Evolutionary conservation across 148 eudicot genomes (phyloP), one percentile per base, ranked within the genome.

Genomic region (Linanthus parryae): DNA sequence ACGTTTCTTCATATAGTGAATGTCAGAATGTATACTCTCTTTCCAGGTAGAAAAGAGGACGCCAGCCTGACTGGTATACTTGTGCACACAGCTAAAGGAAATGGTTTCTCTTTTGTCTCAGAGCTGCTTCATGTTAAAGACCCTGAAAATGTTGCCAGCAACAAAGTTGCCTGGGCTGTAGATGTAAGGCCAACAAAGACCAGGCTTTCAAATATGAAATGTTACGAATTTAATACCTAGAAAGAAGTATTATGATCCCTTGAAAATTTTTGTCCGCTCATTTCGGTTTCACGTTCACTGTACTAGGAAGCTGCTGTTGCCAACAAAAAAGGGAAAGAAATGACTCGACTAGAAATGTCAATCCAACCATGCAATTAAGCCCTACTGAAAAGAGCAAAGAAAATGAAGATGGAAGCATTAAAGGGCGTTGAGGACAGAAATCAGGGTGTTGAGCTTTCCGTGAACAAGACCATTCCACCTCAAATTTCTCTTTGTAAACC

Each of bases 41-140:
- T 39, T 51, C 11, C 37, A 62, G 66, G 66, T 52, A 52, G 44
- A 62, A 46, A 11, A 49, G 52, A 52, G 96, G 98, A 56, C 75
- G 61, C 26, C 72, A 73, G 52, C 98, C 98, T n/a, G 46, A 91
- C 98, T 52, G 98, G 96, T 22, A 68, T 74, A 5, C 79, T 91
- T 15, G 62, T 51, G 26, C 83, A 73, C 38, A 51, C 73, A 34
- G 95, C 95, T 34, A 91, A 82, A 75, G 90, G 90, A 60, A 73
- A 73, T 49, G 98, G 98, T 16, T 91, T 64, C 77, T 66, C 85
- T 27, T 87, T 94, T 21, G 98, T 91, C 69, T 83, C 90, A 11
- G 81, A 87, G 50, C 36, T 91, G 81, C 70, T 91, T 46, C 58
- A 63, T 61, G 72, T 66, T 39, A 73, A 62, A 31, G 83, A 86